phyloP scores from a whole-genome alignment of 192 early-diverging fungal genomes.

The Coemansia sp. region DNA sequence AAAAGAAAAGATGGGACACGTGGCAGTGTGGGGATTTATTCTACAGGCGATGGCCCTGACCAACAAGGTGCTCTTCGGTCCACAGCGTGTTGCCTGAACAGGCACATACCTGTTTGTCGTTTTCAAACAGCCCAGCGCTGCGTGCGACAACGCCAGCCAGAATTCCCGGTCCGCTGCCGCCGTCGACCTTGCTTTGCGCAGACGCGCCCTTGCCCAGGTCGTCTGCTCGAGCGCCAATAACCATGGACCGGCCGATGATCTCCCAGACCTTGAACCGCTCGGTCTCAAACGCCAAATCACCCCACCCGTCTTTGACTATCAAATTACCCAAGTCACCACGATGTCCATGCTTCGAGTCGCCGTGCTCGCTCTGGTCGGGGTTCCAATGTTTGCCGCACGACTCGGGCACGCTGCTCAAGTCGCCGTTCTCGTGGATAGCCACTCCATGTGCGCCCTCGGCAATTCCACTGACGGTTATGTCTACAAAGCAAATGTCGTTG shows the following conservation, averaged over 20 bases:
- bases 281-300: constrained; percentile 74
- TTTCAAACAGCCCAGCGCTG: constrained; percentile 88
- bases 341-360: constrained; percentile 25
- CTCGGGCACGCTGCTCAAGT: constrained; percentile 59
- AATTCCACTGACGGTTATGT: constrained; percentile 73
- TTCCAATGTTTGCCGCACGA: constrained; percentile 47
- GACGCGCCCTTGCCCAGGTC: constrained; percentile 49
- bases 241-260: constrained; percentile 84
- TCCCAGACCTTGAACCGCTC: constrained; percentile 80
- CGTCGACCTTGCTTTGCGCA: constrained; percentile 51
- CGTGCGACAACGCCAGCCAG: constrained; percentile 84
- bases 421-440: constrained; percentile 77
- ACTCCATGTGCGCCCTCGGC: constrained; percentile 66
- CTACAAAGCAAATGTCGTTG: constrained; percentile 69
- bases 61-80: constrained; percentile 67
- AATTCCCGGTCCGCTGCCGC: constrained; percentile 60
- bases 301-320: constrained; percentile 68
- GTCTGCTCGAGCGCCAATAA: constrained; percentile 61
- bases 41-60: constrained; percentile 36
- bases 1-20: constrained; percentile 5
- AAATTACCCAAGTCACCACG: constrained; percentile 71
- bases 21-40: neutral
- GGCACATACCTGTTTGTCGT: constrained; percentile 81
- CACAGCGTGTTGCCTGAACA: constrained; percentile 86
- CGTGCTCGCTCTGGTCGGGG: constrained; percentile 24